These are phyloP conservation scores for Xylaria telfairii DNA, from an alignment of 495 filamentous ascomycete species.

Conservation along the genomic window DNA sequence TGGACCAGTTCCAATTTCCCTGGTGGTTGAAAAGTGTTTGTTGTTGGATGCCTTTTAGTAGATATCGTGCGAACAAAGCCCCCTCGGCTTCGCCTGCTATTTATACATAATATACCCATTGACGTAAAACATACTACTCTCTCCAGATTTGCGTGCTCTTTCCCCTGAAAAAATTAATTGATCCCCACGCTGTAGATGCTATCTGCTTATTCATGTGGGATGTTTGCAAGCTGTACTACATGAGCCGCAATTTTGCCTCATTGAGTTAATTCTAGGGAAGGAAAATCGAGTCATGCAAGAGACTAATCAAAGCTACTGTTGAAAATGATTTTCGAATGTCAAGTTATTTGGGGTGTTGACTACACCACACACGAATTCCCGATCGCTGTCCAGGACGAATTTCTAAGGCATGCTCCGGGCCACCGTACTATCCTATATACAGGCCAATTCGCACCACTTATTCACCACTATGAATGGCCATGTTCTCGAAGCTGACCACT, in stretches of 20 bases:
- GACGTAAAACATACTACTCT: constrained; percentile 19
- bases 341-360: background rate
- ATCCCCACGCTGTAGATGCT: too few relatives aligned
- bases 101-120: constrained; percentile 44
- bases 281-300: background rate
- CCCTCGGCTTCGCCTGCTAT: constrained; percentile 31
- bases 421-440: too few relatives aligned
- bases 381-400: too few relatives aligned
- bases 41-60: constrained; percentile 17
- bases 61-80: constrained; percentile 28
- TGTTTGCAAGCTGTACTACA: background rate
- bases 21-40: constrained; percentile 2
- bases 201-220: background rate
- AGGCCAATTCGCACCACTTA: too few relatives aligned
- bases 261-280: background rate
- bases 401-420: too few relatives aligned
- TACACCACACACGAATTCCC: too few relatives aligned
- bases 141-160: background rate
- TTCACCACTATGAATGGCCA: too few relatives aligned
- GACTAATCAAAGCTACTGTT: too few relatives aligned
- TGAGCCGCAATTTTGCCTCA: background rate
- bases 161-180: too few relatives aligned
- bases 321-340: background rate
- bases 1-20: background rate
- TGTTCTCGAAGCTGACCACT: too few relatives aligned